These are phyloP conservation scores for Zygosaccharomyces gambellarensis DNA, from an alignment of 805 yeast species.

Conservation along the genomic window DNA sequence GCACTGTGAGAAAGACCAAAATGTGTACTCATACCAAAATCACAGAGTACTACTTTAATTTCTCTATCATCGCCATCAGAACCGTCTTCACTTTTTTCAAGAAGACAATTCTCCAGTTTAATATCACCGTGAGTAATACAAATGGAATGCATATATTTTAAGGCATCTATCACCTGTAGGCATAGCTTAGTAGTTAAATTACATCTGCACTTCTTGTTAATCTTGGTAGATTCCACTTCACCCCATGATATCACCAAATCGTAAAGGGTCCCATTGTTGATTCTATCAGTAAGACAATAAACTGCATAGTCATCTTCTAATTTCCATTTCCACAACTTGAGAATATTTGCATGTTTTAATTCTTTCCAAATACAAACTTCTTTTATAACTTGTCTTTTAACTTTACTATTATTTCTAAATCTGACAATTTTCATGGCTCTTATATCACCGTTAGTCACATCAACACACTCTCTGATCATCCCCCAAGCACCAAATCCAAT, in stretches of 20 bases:
- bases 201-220: conserved; percentile 36
- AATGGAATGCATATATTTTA: conserved; percentile 58
- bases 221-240: conserved; percentile 31
- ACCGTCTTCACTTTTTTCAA: conserved; percentile 46
- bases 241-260: conserved; percentile 74
- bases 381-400: conserved; percentile 55
- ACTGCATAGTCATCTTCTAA: conserved; percentile 55
- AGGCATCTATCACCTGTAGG: conserved; percentile 53
- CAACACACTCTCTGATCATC: conserved; percentile 63
- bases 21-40: conserved; percentile 74
- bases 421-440: conserved; percentile 62
- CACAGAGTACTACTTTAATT: conserved; percentile 58
- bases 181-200: conserved; percentile 37
- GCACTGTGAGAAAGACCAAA: conserved; percentile 7
- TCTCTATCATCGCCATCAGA: conserved; percentile 16
- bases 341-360: conserved; percentile 57
- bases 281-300: conserved; percentile 66
- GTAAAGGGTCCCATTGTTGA: conserved; percentile 74
- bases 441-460: conserved; percentile 32
- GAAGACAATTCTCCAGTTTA: conserved; percentile 73
- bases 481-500: conserved; percentile 94
- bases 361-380: conserved; percentile 76
- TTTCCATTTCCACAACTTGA: conserved; percentile 57
- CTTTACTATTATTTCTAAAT: conserved; percentile 45
- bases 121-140: conserved; percentile 73